phyloP scores from a whole-genome alignment of 1,284 basidiomycete genomes.

The Takashimella tepidaria region DNA sequence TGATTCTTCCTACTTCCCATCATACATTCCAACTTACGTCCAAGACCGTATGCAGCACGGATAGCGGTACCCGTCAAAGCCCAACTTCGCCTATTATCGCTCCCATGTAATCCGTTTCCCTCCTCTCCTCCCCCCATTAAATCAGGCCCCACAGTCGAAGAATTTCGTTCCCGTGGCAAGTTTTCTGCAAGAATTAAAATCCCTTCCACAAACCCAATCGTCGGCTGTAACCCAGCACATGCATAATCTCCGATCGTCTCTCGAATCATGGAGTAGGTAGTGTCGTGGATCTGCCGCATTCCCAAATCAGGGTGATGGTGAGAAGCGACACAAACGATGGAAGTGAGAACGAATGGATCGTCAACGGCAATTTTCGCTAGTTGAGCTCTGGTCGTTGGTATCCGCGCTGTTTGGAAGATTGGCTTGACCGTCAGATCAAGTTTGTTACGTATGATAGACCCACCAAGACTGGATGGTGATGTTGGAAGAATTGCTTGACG shows the following conservation, averaged over 20 bases:
- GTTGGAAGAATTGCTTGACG: slow-evolving; percentile 40
- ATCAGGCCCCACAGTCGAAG: slow-evolving; percentile 4
- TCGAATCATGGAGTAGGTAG: slow-evolving; percentile 34
- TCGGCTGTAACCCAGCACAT: slow-evolving; percentile 41
- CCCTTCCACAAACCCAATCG: slow-evolving; percentile 49
- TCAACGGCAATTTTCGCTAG: slow-evolving; percentile 37
- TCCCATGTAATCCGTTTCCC: slow-evolving; percentile 34
- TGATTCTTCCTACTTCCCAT: too few relatives aligned
- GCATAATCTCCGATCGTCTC: slow-evolving; percentile 42
- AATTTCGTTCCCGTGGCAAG: slow-evolving; percentile 26
- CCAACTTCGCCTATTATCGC: slow-evolving; percentile 48
- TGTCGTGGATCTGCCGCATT: slow-evolving; percentile 34
- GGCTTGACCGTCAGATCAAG: slow-evolving; percentile 34
- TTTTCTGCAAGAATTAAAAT: slow-evolving; percentile 47
- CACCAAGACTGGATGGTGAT: slow-evolving; percentile 45
- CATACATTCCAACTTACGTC: slow-evolving; percentile 26
- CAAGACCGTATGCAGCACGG: slow-evolving; percentile 43
- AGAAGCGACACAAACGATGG: slow-evolving; percentile 44
- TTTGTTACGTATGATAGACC: slow-evolving; percentile 10
- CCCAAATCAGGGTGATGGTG: slow-evolving; percentile 34
- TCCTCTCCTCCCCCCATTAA: slow-evolving; percentile 23
- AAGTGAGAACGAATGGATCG: slow-evolving; percentile 45
- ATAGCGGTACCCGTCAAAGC: slow-evolving; percentile 48
- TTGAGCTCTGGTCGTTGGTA: slow-evolving; percentile 40
- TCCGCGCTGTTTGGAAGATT: slow-evolving; percentile 44